Evolutionary conservation across 129 eudicot species (phyloP), one percentile per base, ranked within the genome.

Genomic region (Flaveria trinervia): DNA sequence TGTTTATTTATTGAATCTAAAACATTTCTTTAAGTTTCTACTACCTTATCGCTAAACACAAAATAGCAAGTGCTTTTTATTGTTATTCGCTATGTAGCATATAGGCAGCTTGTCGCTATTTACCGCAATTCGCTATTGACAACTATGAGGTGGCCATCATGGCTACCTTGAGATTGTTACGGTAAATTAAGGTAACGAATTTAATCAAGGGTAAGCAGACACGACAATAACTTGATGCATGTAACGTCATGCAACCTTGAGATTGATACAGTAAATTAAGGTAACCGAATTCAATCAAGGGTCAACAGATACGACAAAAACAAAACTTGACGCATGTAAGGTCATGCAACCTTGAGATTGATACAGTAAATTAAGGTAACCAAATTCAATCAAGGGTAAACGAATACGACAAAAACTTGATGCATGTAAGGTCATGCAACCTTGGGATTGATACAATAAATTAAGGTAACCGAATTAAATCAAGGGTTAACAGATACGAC

Each of bases 341-440:
- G 39, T 41, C 54, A 77, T 77, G 56, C 28, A 20, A 67, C 43
- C n/a, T 45, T 52, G 39, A 22, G 33, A 59, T 28, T 44, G 23
- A 25, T 23, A 56, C 15, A 4, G 18, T 45, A 65, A 59, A 22
- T 43, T 59, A 41, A 74, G 57, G 51, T 62, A 55, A 46, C 79
- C 8, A 1, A 64, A 26, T 60, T 13, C 14, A 41, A 73, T 36
- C 33, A 57, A 57, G 9, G 15, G 65, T 18, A 9, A 36, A 36
- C 28, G 8, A 20, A 69, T 70, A 70, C 25, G 41, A 52, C 11
- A 52, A 26, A 65, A 12, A 23, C 23, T n/a, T 59, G 15, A 60
- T 22, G 56, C 70, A 45, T 22, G 28, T 25, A 16, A 4, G 41
- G 36, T 52, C 52, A 76, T 76, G 54, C 25, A 18, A 66, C 41